Conservation (phyloP, 768 basidiomycete genomes). For the Mycena belliarum region DNA sequence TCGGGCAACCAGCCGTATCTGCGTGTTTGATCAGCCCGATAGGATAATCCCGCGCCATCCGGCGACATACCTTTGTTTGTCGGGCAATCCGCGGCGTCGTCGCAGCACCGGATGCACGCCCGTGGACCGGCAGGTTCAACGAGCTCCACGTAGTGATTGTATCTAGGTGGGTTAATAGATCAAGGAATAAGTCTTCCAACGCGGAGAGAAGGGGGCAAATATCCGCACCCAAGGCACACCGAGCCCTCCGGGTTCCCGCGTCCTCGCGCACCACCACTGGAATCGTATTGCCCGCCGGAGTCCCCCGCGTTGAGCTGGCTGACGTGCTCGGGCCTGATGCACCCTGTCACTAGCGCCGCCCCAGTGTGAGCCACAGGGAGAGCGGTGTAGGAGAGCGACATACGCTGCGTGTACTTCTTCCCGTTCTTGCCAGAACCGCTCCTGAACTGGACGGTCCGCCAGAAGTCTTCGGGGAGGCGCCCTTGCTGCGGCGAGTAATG, state of each 20-base stretch:
- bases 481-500: slow-evolving; percentile 28
- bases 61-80: slow-evolving; percentile 28
- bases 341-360: slow-evolving; percentile 33
- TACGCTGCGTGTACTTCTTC: slow-evolving; percentile 29
- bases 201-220: background rate
- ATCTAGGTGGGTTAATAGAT: slow-evolving; percentile 19
- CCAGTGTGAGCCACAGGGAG: background rate
- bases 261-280: slow-evolving; percentile 32
- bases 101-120: slow-evolving; percentile 38
- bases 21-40: background rate
- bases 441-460: slow-evolving; percentile 32
- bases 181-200: background rate
- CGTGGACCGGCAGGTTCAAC: slow-evolving; percentile 32
- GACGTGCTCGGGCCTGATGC: slow-evolving; percentile 28
- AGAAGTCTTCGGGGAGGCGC: slow-evolving; percentile 30
- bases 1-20: slow-evolving; percentile 11
- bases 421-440: slow-evolving; percentile 28
- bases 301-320: slow-evolving; percentile 32
- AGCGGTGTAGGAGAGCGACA: background rate
- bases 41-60: background rate
- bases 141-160: slow-evolving; percentile 38
- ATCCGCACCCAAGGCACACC: slow-evolving; percentile 30
- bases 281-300: slow-evolving; percentile 37
- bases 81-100: slow-evolving; percentile 35
- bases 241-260: slow-evolving; percentile 34